A percentile compares a stretch with the other conserved stretches of the same genome.
These are phyloP conservation scores for Byssochlamys sp. DNA, from an alignment of 2,329 filamentous ascomycete species.

Conservation along the genomic window DNA sequence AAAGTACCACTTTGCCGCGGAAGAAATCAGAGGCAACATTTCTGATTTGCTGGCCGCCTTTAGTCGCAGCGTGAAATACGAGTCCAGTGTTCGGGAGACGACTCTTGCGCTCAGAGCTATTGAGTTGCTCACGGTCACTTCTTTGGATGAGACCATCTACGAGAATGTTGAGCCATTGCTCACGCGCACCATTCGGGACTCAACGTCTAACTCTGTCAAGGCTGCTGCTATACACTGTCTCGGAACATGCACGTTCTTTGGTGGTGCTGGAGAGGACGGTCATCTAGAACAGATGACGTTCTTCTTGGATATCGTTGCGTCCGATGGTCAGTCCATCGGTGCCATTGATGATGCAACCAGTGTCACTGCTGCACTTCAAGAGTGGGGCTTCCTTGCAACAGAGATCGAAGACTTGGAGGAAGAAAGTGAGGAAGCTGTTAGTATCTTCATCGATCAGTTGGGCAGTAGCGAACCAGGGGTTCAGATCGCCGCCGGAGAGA, in stretches of 20 bases:
- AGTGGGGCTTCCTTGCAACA: constrained; percentile 73
- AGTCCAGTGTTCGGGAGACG: constrained; percentile 59
- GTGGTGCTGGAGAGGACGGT: constrained; percentile 60
- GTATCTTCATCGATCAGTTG: constrained; percentile 77
- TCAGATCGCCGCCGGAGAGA: constrained; percentile 66
- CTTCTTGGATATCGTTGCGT: constrained; percentile 66
- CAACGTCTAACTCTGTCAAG: constrained; percentile 56
- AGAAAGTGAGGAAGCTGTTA: constrained; percentile 61
- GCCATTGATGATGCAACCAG: constrained; percentile 61
- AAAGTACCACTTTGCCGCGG: constrained; percentile 57
- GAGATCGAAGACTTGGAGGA: constrained; percentile 65
- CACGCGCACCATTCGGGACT: constrained; percentile 57
- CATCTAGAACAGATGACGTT: constrained; percentile 65
- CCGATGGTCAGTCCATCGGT: constrained; percentile 63
- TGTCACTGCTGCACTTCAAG: constrained; percentile 64
- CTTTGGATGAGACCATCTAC: constrained; percentile 56
- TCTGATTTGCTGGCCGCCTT: constrained; percentile 57
- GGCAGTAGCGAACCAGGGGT: constrained; percentile 63
- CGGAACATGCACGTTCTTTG: constrained; percentile 63
- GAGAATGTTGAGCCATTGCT: constrained; percentile 50
- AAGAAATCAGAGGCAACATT: constrained; percentile 51
- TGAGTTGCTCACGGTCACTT: constrained; percentile 59
- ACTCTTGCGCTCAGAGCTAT: constrained; percentile 63
- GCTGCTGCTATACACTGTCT: constrained; percentile 64
- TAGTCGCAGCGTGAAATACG: constrained; percentile 59